These are phyloP conservation scores for Haplosporangium sp. DNA, from an alignment of 371 early-diverging fungal species.

Conservation along the genomic window DNA sequence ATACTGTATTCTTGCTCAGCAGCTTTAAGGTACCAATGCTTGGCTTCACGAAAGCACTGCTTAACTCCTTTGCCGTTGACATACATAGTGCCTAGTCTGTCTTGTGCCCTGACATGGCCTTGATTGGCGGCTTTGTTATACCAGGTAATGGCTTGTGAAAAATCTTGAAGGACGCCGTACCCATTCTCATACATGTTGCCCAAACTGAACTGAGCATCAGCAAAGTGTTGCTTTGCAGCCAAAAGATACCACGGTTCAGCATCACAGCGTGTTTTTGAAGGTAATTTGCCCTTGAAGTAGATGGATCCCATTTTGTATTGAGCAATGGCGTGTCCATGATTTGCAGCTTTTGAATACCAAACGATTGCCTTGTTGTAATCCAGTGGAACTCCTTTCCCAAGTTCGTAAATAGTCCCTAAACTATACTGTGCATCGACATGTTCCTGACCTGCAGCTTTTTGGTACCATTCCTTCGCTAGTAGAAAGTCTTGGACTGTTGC, in stretches of 20 bases:
- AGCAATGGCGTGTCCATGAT: constrained; percentile 41
- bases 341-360: constrained; percentile 13
- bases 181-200: neutral
- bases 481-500: neutral
- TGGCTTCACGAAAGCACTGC: neutral
- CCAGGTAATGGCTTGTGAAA: neutral
- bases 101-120: neutral
- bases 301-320: too few relatives aligned
- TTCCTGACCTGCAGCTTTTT: constrained; percentile 23
- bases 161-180: neutral
- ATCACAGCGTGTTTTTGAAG: too few relatives aligned
- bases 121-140: neutral
- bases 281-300: too few relatives aligned
- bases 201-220: neutral
- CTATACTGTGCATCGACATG: constrained; percentile 57
- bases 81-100: neutral
- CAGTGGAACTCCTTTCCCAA: neutral
- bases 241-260: neutral
- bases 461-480: neutral
- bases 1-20: neutral
- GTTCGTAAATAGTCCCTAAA: constrained; percentile 58
- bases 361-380: constrained; percentile 15
- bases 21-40: neutral
- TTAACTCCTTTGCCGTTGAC: neutral
- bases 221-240: neutral